These are phyloP conservation scores for Suillus bovinus DNA, from an alignment of 768 basidiomycete genomes.

Conservation along the genomic window DNA sequence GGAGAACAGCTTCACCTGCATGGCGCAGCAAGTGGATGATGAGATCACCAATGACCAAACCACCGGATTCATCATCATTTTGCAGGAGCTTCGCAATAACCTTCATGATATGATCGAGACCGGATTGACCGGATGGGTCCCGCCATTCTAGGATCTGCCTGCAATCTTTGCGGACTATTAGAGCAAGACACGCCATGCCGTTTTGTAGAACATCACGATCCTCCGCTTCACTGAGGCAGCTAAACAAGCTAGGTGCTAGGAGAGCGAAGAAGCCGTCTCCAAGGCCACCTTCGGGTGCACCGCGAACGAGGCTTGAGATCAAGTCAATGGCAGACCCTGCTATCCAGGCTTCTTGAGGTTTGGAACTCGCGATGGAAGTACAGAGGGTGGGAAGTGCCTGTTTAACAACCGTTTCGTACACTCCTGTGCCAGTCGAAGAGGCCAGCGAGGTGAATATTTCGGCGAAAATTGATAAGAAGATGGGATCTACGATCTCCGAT, in stretches of 20 bases:
- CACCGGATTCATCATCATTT: conserved; percentile 86
- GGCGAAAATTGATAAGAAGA: conserved; percentile 81
- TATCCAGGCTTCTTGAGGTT: conserved; percentile 68
- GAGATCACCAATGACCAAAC: conserved; percentile 90
- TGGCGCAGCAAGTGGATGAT: conserved; percentile 90
- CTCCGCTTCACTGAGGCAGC: conserved; percentile 64
- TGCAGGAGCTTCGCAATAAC: conserved; percentile 79
- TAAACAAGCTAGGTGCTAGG: conserved; percentile 75
- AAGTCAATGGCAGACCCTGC: conserved; percentile 83
- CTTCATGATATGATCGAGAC: conserved; percentile 72
- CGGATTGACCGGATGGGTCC: conserved; percentile 64
- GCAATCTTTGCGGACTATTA: conserved; percentile 85
- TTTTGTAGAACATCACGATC: conserved; percentile 91
- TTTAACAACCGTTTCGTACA: conserved; percentile 74
- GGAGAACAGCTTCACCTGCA: conserved; percentile 76
- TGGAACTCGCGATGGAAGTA: conserved; percentile 57
- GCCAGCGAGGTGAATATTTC: conserved; percentile 79
- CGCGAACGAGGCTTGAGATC: conserved; percentile 67
- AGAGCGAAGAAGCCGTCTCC: conserved; percentile 79
- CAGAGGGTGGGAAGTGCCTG: conserved; percentile 74
- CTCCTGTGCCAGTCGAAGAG: conserved; percentile 51
- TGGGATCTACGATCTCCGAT: conserved; percentile 61
- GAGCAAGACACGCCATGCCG: conserved; percentile 78
- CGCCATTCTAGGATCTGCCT: conserved; percentile 79
- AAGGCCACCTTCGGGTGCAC: conserved; percentile 62